Evolutionary conservation across 371 early-diverging fungal species (phyloP).

Genomic region (Apophysomyces sp.): DNA sequence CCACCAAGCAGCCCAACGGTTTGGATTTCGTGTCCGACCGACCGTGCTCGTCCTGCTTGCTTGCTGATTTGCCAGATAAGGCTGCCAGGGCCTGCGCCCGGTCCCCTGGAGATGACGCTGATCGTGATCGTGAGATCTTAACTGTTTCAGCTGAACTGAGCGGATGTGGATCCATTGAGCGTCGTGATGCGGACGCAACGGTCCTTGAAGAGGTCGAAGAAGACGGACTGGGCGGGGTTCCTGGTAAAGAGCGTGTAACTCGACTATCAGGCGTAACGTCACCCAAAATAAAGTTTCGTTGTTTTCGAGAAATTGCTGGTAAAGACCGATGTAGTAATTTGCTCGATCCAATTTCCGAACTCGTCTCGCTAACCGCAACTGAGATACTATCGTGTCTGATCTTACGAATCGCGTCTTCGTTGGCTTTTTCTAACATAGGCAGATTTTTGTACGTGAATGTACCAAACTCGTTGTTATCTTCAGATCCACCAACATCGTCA

Average conservation of each 20-base stretch:
- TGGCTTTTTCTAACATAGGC: conserved; percentile 85
- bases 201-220: conserved; percentile 10
- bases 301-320: conserved; percentile 17
- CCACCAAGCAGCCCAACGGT: conserved; percentile 66
- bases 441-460: conserved; percentile 91
- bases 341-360: neutral
- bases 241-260: conserved; percentile 3
- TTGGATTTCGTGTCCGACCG: conserved; percentile 2
- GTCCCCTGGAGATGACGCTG: conserved; percentile 15
- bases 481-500: neutral
- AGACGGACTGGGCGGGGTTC: conserved; percentile 13
- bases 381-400: conserved; percentile 52
- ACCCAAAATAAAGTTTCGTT: conserved; percentile 21
- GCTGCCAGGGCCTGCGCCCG: conserved; percentile 2
- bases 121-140: conserved; percentile 2
- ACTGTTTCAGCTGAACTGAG: neutral
- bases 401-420: conserved; percentile 77
- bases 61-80: neutral
- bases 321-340: conserved; percentile 6
- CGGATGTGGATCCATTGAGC: conserved; percentile 18
- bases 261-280: neutral
- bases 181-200: neutral
- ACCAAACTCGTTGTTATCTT: conserved; percentile 77
- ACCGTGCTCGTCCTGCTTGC: neutral
- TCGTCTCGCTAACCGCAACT: neutral